Conservation (phyloP, 352 stramenopile species). For the Aphanomyces cochlioides region DNA sequence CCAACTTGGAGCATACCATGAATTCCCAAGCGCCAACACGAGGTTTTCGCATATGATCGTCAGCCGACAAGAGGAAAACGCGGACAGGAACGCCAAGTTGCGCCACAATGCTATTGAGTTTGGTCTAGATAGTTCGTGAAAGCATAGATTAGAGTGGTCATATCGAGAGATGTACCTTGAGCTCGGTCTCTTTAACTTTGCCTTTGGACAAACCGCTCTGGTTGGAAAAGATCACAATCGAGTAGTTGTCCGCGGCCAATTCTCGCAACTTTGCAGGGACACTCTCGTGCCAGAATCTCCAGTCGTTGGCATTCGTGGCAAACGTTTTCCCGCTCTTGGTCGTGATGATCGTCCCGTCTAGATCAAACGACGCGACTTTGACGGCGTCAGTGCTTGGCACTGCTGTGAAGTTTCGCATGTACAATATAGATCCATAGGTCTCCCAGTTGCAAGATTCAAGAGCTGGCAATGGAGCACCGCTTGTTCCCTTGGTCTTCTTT, state of each 20-base stretch:
- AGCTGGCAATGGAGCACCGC: neutral
- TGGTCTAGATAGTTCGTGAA: slow-evolving; percentile 37
- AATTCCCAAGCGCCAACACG: slow-evolving; percentile 60
- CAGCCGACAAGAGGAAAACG: slow-evolving; percentile 62
- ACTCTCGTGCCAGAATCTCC: slow-evolving; percentile 69
- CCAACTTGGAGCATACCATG: slow-evolving; percentile 34
- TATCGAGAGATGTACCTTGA: slow-evolving; percentile 45
- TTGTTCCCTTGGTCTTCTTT: neutral
- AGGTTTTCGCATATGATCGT: slow-evolving; percentile 78
- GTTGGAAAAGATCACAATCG: slow-evolving; percentile 76
- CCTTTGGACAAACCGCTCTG: slow-evolving; percentile 80
- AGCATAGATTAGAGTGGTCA: neutral
- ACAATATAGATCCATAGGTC: neutral
- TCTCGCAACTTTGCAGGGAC: slow-evolving; percentile 49
- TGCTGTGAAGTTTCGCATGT: slow-evolving; percentile 9
- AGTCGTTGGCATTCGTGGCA: slow-evolving; percentile 59
- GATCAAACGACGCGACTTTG: slow-evolving; percentile 77
- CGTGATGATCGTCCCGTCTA: slow-evolving; percentile 77
- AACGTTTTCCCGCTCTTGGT: slow-evolving; percentile 85
- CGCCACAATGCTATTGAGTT: slow-evolving; percentile 59
- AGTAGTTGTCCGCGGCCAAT: slow-evolving; percentile 47
- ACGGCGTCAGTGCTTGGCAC: neutral
- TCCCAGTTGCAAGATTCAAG: neutral
- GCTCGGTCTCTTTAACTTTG: slow-evolving; percentile 50
- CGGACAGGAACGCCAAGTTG: slow-evolving; percentile 65